Evolutionary conservation across 2,329 filamentous ascomycete species (phyloP).

Genomic region (Colletotrichum acutatum): DNA sequence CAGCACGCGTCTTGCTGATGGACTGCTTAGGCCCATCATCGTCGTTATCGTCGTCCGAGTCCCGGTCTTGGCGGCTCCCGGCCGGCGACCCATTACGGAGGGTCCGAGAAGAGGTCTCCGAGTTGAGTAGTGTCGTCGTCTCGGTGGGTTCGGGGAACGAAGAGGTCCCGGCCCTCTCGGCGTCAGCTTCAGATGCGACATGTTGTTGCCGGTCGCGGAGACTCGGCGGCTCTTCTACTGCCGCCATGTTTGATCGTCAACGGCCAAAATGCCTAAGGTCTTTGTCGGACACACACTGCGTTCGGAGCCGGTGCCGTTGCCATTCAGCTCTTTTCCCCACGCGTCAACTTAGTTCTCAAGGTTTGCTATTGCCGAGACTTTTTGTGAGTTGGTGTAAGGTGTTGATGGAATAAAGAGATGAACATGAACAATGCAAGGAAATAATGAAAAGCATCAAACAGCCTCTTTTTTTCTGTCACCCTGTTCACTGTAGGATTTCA

Average conservation of each 20-base stretch:
- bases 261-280: slow-evolving; percentile 16
- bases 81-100: slow-evolving; percentile 24
- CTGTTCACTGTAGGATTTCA: not conserved
- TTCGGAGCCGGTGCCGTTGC: not conserved
- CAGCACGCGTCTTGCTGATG: slow-evolving; percentile 46
- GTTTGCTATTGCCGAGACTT: not conserved
- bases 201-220: slow-evolving; percentile 1
- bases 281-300: slow-evolving; percentile 3
- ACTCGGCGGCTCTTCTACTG: not conserved
- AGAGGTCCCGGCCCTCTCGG: not conserved
- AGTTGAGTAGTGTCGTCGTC: slow-evolving; percentile 34
- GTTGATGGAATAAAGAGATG: not conserved
- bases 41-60: slow-evolving; percentile 21
- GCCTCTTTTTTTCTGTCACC: not conserved
- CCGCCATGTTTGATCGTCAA: slow-evolving; percentile 6
- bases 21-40: slow-evolving; percentile 36
- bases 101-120: slow-evolving; percentile 30
- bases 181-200: not conserved
- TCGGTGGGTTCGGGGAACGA: slow-evolving; percentile 23
- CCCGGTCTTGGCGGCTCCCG: slow-evolving; percentile 7
- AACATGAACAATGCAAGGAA: not conserved
- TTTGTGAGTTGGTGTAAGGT: no score
- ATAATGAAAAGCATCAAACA: not conserved
- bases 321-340: not conserved
- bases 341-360: not conserved